Percentiles rank a stretch among this genome's conserved stretches.
Conservation (phyloP, 768 basidiomycete genomes). For the Boletellus ananas region DNA sequence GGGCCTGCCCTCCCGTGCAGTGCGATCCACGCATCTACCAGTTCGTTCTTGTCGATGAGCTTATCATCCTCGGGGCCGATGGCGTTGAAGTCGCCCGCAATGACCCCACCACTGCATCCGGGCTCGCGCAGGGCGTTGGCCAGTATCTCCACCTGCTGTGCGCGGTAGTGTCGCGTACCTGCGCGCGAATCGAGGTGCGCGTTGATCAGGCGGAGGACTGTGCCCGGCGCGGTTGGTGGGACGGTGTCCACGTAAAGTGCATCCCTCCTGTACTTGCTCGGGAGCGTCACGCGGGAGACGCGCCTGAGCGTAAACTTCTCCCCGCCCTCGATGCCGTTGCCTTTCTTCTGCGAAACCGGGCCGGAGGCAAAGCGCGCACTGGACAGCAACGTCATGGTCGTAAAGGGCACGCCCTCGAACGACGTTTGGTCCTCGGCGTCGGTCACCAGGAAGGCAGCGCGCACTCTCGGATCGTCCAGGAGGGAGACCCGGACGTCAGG, state of each 20-base stretch:
- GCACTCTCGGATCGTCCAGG: background rate
- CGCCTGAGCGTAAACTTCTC: too few relatives aligned
- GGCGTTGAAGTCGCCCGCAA: slow-evolving; percentile 48
- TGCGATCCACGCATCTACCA: background rate
- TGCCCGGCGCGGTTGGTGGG: background rate
- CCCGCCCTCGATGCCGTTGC: too few relatives aligned
- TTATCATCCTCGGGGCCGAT: slow-evolving; percentile 32
- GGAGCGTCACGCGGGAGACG: background rate
- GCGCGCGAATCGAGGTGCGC: background rate
- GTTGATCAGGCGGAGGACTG: background rate
- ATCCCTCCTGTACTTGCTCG: background rate
- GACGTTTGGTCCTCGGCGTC: background rate
- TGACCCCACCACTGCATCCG: slow-evolving; percentile 39
- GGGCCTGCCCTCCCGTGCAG: background rate
- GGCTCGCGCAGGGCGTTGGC: slow-evolving; percentile 38
- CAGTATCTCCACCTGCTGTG: slow-evolving; percentile 9
- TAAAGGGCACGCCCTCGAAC: too few relatives aligned
- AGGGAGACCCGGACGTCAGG: background rate
- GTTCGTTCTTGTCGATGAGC: background rate
- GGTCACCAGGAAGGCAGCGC: background rate
- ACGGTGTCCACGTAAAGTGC: background rate
- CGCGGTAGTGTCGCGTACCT: background rate
- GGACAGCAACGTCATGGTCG: too few relatives aligned
- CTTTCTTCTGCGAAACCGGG: too few relatives aligned
- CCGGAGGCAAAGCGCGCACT: too few relatives aligned